Base-by-base conservation (phyloP, 1,284 basidiomycete species). In the Ceratobasidium sp. region DNA sequence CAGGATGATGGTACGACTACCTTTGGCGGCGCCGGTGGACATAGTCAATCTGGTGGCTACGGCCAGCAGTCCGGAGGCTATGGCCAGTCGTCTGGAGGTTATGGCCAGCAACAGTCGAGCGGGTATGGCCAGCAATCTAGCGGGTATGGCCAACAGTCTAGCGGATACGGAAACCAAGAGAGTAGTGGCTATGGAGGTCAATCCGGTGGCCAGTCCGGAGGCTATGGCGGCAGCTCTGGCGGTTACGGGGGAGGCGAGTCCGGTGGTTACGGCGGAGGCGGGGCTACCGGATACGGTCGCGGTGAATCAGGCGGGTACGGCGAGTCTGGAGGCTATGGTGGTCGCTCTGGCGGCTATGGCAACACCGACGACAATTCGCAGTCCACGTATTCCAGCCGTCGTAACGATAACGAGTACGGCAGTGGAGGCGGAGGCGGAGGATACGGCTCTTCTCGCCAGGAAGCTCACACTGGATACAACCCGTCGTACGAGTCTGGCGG, bases 1-100 rank as follows among this genome's bases (percentile, higher is more conserved):
- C 81, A 84, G 2, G 84, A 86, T 40, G 61, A 67, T 26, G 73
- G 79, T 42, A 39, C 67, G 60, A 63, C 60, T 44, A 64, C 66
- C 46, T 66, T 58, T 33, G 80, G 75, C 1, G 79, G 69, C 39
- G 67, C 63, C 15, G 51, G 69, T 26, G 61, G 68, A 28, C 39
- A 78, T 18, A 23, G 51, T 7, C 58, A 73, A 5, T 64, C 69
- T 15, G 66, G 77, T 28, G 64, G 64, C 1, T 58, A 77, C 40
- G 75, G 66, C 12, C 55, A 67, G 44, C 63, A 77, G 49, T 77
- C 77, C 44, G 69, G 77, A 12, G 79, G 78, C 13, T 79, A 70
- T 33, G 66, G 70, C 20, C 42, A 78, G n/a, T 33, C 58, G 18
- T 51, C n/a, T 12, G 44, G 51, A 53, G 61, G 68, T n/a, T 18